Evolutionary conservation across 805 yeast species (phyloP), one percentile per base, ranked within the genome.

Genomic region (Myxozyma nipponensis): DNA sequence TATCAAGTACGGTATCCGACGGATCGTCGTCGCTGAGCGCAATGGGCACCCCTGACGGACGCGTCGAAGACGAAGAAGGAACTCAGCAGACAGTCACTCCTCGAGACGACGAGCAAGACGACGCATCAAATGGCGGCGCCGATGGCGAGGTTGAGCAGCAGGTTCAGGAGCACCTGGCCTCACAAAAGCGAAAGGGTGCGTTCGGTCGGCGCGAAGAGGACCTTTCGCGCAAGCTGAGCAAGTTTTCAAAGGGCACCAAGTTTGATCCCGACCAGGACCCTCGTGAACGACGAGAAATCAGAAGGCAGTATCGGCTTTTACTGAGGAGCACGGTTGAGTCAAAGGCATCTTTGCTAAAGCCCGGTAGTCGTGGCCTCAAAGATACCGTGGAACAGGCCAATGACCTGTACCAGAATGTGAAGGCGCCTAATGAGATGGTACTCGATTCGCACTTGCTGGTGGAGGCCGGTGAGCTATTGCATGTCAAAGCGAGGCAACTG

Each of bases 391-490:
- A 34, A 7, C 26, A 39, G 22, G 49, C 58, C 18, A 47, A 54
- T 35, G 39, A 39, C 23, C 39, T 54, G 15, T 54, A 54, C 34
- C 44, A 23, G 17, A 38, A 39, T 10, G 58, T 54, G 13, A 39
- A 44, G 21, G 48, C 42, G 30, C 57, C 58, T 1, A 51, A 54
- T 22, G 58, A 54, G 25, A 54, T 54, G 3, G 58, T 52, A 15
- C 46, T 52, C 43, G 58, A 54, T 40, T 54, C 58, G 38, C 46
- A 44, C 21, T 18, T 54, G 18, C 47, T 52, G 34, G 57, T 46
- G 2, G 24, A 53, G 17, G 23, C 46, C 23, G 48, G 53, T 18
- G 58, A 54, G 21, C 34, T 54, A 17, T 36, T 46, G 15, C 40
- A 46, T 34, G 35, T 39, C 21, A 52, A 47, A 36, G 46, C 52